phyloP scores from a whole-genome alignment of 345 rosid genomes.

The Rhodamnia argentea region DNA sequence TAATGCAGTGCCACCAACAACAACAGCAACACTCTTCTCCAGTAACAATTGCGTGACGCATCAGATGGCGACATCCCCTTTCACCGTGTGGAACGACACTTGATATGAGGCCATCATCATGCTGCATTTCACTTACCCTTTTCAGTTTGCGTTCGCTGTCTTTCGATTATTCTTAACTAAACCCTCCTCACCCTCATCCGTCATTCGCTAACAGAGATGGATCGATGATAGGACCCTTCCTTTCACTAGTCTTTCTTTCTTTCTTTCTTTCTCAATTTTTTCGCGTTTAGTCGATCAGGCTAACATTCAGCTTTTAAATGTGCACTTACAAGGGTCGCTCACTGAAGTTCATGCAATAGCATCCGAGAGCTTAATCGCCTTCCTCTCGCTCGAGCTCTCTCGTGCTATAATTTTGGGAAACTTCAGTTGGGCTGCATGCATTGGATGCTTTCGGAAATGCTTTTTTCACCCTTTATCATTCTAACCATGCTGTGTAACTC shows the following conservation, averaged over 20 bases:
- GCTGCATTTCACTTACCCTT: not conserved
- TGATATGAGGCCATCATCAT: not conserved
- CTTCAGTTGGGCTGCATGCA: slow-evolving; percentile 2
- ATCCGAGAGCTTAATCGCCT: not conserved
- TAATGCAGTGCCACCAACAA: not conserved
- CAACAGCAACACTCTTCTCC: not conserved
- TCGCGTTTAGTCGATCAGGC: not conserved
- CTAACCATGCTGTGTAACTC: not conserved
- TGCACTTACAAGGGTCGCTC: not conserved
- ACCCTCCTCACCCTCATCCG: not conserved
- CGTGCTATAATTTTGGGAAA: slow-evolving; percentile 39
- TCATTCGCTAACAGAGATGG: not conserved
- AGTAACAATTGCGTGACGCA: not conserved
- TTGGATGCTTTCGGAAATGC: not conserved
- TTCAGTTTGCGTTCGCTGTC: not conserved
- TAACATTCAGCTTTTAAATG: slow-evolving; percentile 1
- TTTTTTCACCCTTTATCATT: not conserved
- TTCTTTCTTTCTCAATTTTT: not conserved
- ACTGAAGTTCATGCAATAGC: slow-evolving; percentile 28
- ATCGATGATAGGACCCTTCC: not conserved
- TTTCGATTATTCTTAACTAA: not conserved
- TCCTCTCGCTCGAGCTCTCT: not conserved
- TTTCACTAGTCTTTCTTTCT: not conserved
- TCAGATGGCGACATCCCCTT: not conserved
- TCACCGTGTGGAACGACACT: not conserved